Base-by-base conservation (phyloP, 495 filamentous ascomycete genomes). In the Penicillium pulvis region DNA sequence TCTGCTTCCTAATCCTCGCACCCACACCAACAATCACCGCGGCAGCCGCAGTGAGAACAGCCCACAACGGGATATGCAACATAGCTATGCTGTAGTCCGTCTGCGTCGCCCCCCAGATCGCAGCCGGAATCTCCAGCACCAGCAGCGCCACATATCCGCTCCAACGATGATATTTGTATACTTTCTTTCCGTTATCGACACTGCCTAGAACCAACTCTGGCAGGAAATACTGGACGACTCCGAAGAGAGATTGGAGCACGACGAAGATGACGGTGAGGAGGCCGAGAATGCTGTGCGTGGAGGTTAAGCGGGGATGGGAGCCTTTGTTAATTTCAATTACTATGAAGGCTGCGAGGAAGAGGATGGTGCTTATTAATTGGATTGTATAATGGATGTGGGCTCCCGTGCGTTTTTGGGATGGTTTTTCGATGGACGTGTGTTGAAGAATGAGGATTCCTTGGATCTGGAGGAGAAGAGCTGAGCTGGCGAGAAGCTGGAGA, bases 121-220 rank as follows among this genome's bases (percentile, higher is more conserved):
- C 93, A 30, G 82, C 85, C 63, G 53, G 42, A 43, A 94, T 74
- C 63, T 89, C 81, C 69, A 93, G 56, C 50, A 85, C 56, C 48
- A 96, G 67, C 59, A 92, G 72, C 36, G 26, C 41, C 41, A 84
- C 61, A 72, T 98, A 98, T 17, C 93, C 93, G n/a, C 76, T 78
- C 55, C 79, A 73, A 14, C 93, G 85, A 71, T 97, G 93, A 64
- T 92, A 97, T 69, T 96, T 96, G 76, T 92, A 98, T 33, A 94
- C 60, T 36, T 73, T 77, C 79, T 92, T 95, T 30, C 91, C 93
- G 1, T 84, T 88, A 24, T 89, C 86, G 55, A 86, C 86, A 59
- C 90, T 85, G 19, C 93, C 93, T 58, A 91, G 90, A 0, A 96
- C 55, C 4, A 51, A 44, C 0, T 59, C 57, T 0, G 92, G 92